Percentiles rank a stretch among this genome's conserved stretches.
Conservation (phyloP, 768 basidiomycete species). For the Suillus bovinus region DNA sequence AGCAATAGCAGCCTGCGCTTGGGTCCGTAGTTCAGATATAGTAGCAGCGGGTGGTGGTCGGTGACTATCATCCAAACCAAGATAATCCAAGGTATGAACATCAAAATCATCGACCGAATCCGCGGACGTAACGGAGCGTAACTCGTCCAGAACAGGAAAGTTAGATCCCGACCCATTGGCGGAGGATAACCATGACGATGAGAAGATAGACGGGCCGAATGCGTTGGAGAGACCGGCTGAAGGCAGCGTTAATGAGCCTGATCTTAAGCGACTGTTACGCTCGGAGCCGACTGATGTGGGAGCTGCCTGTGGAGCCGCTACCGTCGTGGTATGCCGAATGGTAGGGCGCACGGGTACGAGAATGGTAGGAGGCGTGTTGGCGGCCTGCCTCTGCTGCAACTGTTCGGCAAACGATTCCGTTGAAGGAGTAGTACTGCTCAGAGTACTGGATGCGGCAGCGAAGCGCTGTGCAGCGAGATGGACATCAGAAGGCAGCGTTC, state of each 20-base stretch:
- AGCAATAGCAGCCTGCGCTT: slow-evolving; percentile 88
- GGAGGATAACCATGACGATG: slow-evolving; percentile 83
- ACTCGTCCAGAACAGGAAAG: slow-evolving; percentile 72
- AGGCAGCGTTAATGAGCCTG: slow-evolving; percentile 89
- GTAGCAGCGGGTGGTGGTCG: slow-evolving; percentile 84
- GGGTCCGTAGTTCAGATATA: slow-evolving; percentile 84
- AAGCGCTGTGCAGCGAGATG: slow-evolving; percentile 84
- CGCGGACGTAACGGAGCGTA: slow-evolving; percentile 77
- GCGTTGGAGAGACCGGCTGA: slow-evolving; percentile 76
- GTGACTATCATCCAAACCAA: slow-evolving; percentile 84
- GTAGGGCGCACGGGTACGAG: slow-evolving; percentile 57
- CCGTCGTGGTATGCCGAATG: slow-evolving; percentile 74
- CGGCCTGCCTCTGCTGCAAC: slow-evolving; percentile 38
- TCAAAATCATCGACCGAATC: slow-evolving; percentile 87
- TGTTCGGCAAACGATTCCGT: slow-evolving; percentile 52
- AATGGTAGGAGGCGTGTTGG: slow-evolving; percentile 39
- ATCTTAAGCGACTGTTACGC: slow-evolving; percentile 82
- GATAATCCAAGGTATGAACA: slow-evolving; percentile 94
- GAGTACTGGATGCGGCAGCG: slow-evolving; percentile 63
- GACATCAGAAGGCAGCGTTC: slow-evolving; percentile 95
- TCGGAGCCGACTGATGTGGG: slow-evolving; percentile 40
- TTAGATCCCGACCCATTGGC: slow-evolving; percentile 56
- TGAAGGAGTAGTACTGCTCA: slow-evolving; percentile 49
- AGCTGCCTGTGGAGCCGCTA: slow-evolving; percentile 49
- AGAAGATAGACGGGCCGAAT: slow-evolving; percentile 87